Evolutionary conservation across 371 early-diverging fungal genomes (phyloP).

Genomic region (Circinella minor): DNA sequence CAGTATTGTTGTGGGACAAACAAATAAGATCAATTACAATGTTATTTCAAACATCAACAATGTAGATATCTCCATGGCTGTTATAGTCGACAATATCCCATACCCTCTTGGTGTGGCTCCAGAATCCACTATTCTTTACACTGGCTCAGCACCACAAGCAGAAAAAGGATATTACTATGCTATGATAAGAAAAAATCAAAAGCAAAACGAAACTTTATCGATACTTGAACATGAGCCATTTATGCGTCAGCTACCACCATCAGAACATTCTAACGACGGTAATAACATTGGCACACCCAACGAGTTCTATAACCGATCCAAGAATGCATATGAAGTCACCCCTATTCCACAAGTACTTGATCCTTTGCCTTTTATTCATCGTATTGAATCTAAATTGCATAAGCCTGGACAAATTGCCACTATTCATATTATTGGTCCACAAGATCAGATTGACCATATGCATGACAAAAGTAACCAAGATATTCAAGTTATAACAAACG

Average conservation of each 20-base stretch:
- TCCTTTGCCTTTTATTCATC: conserved; percentile 22
- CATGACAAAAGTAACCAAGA: conserved; percentile 13
- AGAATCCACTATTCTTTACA: conserved; percentile 11
- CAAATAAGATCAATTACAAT: not conserved
- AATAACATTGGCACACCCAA: conserved; percentile 18
- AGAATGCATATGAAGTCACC: conserved; percentile 10
- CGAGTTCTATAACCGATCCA: conserved; percentile 28
- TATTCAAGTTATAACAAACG: conserved; percentile 11
- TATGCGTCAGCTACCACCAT: conserved; percentile 1
- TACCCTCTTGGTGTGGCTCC: conserved; percentile 15
- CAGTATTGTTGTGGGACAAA: not conserved
- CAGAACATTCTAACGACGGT: too few species aligned
- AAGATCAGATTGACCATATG: conserved; percentile 21
- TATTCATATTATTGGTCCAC: conserved; percentile 22
- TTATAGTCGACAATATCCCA: conserved; percentile 22
- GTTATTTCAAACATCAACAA: conserved; percentile 17
- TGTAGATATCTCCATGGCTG: conserved; percentile 9
- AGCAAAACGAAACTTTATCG: conserved; percentile 5
- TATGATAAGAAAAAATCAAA: conserved; percentile 2
- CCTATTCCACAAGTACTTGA: conserved; percentile 17
- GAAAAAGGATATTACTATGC: conserved; percentile 16
- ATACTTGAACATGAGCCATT: conserved; percentile 16
- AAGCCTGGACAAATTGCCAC: conserved; percentile 24
- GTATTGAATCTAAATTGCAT: conserved; percentile 25
- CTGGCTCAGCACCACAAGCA: conserved; percentile 26